Percentiles rank a stretch among this genome's conserved stretches.
phyloP scores from a whole-genome alignment of 805 yeast species.

The Huiozyma sinensis region DNA sequence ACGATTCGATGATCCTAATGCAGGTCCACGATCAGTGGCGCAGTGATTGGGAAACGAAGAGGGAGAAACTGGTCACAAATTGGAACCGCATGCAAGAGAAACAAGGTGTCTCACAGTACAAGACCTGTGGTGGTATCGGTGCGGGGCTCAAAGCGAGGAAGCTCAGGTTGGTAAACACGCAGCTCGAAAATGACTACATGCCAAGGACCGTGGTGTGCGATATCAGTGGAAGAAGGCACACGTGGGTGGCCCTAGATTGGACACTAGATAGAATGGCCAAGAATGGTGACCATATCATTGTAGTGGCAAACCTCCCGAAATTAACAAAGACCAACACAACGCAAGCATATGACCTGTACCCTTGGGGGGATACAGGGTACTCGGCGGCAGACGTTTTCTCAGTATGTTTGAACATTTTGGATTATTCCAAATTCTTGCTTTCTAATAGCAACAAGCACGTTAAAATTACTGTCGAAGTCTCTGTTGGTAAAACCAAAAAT shows the following conservation, averaged over 20 bases:
- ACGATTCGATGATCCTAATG: slow-evolving; percentile 20
- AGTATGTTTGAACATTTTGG: slow-evolving; percentile 14
- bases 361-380: slow-evolving; percentile 18
- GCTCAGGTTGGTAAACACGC: slow-evolving; percentile 9
- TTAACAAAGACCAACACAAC: neutral
- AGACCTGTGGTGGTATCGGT: slow-evolving; percentile 13
- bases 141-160: slow-evolving; percentile 12
- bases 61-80: neutral
- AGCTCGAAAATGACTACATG: slow-evolving; percentile 13
- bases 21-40: slow-evolving; percentile 15
- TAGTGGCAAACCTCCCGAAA: slow-evolving; percentile 35
- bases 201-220: slow-evolving; percentile 50
- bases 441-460: slow-evolving; percentile 11
- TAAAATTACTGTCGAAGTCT: slow-evolving; percentile 23
- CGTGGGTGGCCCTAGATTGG: slow-evolving; percentile 79
- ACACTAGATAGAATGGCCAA: slow-evolving; percentile 39
- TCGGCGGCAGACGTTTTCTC: slow-evolving; percentile 10
- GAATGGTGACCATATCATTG: slow-evolving; percentile 55
- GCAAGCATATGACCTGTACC: neutral
- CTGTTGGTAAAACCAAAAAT: slow-evolving; percentile 18
- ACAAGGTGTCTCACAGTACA: slow-evolving; percentile 6
- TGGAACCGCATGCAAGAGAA: neutral
- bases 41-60: slow-evolving; percentile 11
- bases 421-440: slow-evolving; percentile 15
- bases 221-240: slow-evolving; percentile 58